A percentile compares a stretch with the other conserved stretches of the same genome.
Conservation (phyloP, 371 early-diverging fungal species). For the Mucor racemosus region DNA sequence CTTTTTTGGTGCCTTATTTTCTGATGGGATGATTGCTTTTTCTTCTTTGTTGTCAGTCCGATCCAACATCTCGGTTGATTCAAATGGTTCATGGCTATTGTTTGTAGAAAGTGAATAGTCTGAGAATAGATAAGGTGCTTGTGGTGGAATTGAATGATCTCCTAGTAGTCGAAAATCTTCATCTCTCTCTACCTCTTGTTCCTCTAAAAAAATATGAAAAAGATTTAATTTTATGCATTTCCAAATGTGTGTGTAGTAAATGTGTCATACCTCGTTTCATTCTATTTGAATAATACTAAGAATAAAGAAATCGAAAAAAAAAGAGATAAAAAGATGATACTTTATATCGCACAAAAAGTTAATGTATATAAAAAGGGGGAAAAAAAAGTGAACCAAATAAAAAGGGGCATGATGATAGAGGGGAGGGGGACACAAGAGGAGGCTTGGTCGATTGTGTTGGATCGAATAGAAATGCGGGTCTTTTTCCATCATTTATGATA, state of each 20-base stretch:
- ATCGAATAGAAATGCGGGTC: conserved; percentile 3
- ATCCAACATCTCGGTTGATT: conserved; percentile 18
- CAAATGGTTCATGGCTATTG: conserved; percentile 7
- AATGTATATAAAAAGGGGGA: background rate
- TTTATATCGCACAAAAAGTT: background rate
- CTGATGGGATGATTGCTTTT: background rate
- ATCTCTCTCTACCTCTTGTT: conserved; percentile 1
- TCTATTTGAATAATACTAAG: background rate
- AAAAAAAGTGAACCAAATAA: background rate
- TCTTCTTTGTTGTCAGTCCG: background rate
- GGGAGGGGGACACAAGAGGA: background rate
- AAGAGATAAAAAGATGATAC: background rate
- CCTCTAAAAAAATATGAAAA: background rate
- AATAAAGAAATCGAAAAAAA: background rate
- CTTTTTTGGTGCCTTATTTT: background rate
- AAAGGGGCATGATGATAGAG: background rate
- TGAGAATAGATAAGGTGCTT: conserved; percentile 3
- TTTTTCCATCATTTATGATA: too few relatives aligned
- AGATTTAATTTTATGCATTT: background rate
- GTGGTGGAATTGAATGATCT: conserved; percentile 7
- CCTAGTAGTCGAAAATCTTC: conserved; percentile 13
- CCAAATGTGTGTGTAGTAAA: background rate
- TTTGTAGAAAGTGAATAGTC: conserved; percentile 15
- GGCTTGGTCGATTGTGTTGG: conserved; percentile 1
- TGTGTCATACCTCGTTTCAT: background rate